Percentiles rank a stretch among this genome's conserved stretches.
Conservation (phyloP, 192 early-diverging fungal species). For the Dissophora ornata region DNA sequence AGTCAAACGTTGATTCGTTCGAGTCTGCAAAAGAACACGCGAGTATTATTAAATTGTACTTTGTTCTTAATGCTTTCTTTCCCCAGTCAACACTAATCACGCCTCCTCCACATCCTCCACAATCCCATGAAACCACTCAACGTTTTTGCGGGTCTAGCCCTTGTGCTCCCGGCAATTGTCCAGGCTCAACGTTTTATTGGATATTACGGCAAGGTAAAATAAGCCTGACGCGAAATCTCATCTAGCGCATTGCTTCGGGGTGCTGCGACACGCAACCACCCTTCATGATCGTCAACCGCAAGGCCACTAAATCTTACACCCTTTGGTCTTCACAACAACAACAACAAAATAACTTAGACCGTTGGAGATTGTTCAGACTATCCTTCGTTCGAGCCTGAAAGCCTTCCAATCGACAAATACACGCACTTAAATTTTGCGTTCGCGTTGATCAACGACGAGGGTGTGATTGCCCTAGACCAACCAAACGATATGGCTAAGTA, state of each 20-base stretch:
- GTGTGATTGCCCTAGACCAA: conserved; percentile 10
- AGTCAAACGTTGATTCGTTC: no score
- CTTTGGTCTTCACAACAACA: no score
- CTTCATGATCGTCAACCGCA: no score
- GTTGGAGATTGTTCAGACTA: conserved; percentile 32
- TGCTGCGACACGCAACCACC: no score
- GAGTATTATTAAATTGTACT: no score
- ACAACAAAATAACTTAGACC: conserved; percentile 28
- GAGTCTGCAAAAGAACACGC: no score
- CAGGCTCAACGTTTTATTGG: conserved; percentile 33
- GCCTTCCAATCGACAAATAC: conserved; percentile 25
- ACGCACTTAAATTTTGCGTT: conserved; percentile 43
- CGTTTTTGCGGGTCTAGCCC: not conserved
- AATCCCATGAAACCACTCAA: not conserved
- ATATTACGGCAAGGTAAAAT: conserved; percentile 44
- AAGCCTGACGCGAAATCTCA: no score
- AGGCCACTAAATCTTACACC: no score
- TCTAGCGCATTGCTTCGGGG: no score
- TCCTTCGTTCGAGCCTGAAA: conserved; percentile 15
- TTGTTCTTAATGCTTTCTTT: no score
- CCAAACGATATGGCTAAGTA: conserved; percentile 1
- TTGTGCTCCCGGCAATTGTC: conserved; percentile 11
- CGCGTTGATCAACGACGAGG: conserved; percentile 24
- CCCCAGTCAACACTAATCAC: no score
- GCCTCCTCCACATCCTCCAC: no score